phyloP scores from a whole-genome alignment of 2,329 filamentous ascomycete species.

The Cordyceps cateniannulata region DNA sequence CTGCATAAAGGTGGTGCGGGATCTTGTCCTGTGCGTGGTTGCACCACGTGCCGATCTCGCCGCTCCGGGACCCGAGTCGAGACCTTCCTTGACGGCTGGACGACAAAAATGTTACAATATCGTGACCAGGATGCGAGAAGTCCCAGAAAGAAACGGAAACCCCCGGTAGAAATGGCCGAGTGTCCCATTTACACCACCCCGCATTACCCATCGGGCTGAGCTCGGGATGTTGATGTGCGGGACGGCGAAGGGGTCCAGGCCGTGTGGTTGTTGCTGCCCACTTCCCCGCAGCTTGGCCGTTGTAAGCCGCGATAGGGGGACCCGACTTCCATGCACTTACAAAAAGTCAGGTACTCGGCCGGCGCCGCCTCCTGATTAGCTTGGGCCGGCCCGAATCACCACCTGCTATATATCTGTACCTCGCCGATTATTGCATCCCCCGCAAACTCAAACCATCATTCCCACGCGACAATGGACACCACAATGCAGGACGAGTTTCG shows the following conservation, averaged over 20 bases:
- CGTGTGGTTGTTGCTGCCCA: neutral
- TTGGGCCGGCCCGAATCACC: too few relatives aligned
- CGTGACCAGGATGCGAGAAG: too few relatives aligned
- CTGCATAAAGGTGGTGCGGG: neutral
- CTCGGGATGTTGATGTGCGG: neutral
- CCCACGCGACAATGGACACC: neutral
- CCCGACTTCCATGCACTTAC: neutral
- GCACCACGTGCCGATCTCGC: neutral
- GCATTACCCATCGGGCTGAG: neutral
- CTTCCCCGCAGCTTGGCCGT: neutral
- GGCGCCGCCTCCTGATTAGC: neutral
- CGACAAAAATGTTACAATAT: too few relatives aligned
- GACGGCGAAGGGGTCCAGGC: neutral
- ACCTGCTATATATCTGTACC: too few relatives aligned
- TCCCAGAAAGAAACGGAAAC: too few relatives aligned
- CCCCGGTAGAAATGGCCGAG: too few relatives aligned
- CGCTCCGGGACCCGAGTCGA: neutral
- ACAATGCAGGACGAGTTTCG: constrained; percentile 20
- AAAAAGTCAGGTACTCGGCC: neutral
- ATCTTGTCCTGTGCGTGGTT: neutral
- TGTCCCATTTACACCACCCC: neutral
- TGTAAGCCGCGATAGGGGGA: neutral
- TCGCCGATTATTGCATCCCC: neutral
- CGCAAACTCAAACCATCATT: neutral
- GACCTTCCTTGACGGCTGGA: neutral